Percentiles rank a stretch among this genome's conserved stretches.
phyloP scores from a whole-genome alignment of 805 yeast species.

The Naumovozyma castellii region DNA sequence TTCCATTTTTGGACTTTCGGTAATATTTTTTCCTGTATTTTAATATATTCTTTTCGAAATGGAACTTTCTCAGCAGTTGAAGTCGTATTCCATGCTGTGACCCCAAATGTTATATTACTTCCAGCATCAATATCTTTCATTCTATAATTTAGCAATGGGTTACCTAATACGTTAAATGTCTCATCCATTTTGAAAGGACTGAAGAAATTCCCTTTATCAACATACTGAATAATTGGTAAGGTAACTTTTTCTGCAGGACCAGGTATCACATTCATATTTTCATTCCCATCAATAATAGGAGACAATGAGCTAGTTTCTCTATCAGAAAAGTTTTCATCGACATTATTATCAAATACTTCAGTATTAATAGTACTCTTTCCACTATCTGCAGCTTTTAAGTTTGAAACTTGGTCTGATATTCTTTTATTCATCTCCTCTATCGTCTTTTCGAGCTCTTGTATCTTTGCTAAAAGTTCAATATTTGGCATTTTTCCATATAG shows the following conservation, averaged over 20 bases:
- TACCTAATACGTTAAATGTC: background rate
- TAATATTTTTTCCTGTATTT: constrained; percentile 16
- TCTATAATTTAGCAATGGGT: background rate
- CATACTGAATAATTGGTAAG: too few species aligned
- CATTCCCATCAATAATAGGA: too few species aligned
- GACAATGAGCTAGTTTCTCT: too few species aligned
- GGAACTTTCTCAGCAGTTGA: constrained; percentile 12
- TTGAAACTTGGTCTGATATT: too few species aligned
- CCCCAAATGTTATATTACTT: constrained; percentile 17
- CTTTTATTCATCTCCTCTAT: constrained; percentile 1
- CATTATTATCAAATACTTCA: too few species aligned
- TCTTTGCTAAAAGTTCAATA: constrained; percentile 14
- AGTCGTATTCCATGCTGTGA: constrained; percentile 23
- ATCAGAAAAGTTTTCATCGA: too few species aligned
- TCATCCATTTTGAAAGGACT: background rate
- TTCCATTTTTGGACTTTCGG: constrained; percentile 16
- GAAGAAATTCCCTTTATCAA: background rate
- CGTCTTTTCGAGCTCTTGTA: constrained; percentile 14
- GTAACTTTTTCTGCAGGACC: too few species aligned
- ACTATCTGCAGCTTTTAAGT: too few species aligned
- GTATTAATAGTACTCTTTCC: too few species aligned
- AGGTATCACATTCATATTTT: too few species aligned
- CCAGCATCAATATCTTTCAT: constrained; percentile 3
- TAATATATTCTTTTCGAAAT: constrained; percentile 14
- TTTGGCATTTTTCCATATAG: constrained; percentile 19